phyloP scores from a whole-genome alignment of 169 alveolate genomes.

The Cytauxzoon felis region DNA sequence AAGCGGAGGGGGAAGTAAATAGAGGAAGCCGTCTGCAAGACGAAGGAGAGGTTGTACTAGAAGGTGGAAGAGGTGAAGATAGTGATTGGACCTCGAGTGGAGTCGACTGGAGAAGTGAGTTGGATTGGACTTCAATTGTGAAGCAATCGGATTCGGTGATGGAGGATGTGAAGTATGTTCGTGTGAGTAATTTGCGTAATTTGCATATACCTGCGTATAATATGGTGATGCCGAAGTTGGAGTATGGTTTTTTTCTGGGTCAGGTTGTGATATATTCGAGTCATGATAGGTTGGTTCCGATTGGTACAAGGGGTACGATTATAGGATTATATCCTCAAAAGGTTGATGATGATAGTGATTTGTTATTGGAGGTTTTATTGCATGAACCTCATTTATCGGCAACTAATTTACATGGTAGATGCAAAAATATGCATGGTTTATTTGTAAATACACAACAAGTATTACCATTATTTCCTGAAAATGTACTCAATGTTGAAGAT shows the following conservation, averaged over 20 bases:
- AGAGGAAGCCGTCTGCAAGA: no score
- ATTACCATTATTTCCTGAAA: slow-evolving; percentile 5
- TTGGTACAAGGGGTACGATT: slow-evolving; percentile 54
- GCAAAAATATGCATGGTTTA: slow-evolving; percentile 56
- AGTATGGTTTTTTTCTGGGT: slow-evolving; percentile 32
- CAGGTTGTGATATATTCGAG: slow-evolving; percentile 53
- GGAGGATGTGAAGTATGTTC: slow-evolving; percentile 10
- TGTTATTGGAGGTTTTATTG: slow-evolving; percentile 30
- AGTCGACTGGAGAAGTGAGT: no score
- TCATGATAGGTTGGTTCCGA: slow-evolving; percentile 47
- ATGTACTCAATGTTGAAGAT: background rate
- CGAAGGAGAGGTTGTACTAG: no score
- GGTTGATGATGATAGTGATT: background rate
- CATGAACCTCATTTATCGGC: slow-evolving; percentile 24
- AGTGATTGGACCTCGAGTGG: no score
- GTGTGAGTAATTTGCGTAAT: slow-evolving; percentile 34
- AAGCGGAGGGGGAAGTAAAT: no score
- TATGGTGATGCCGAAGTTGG: slow-evolving; percentile 10
- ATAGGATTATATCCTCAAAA: slow-evolving; percentile 57
- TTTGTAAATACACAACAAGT: slow-evolving; percentile 35
- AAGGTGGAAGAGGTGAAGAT: no score
- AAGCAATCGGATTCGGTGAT: background rate
- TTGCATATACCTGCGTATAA: slow-evolving; percentile 53
- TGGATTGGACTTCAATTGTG: no score
- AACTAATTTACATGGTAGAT: slow-evolving; percentile 36